Evolutionary conservation across 495 filamentous ascomycete species (phyloP).

Genomic region (Lasiosphaeria miniovina): DNA sequence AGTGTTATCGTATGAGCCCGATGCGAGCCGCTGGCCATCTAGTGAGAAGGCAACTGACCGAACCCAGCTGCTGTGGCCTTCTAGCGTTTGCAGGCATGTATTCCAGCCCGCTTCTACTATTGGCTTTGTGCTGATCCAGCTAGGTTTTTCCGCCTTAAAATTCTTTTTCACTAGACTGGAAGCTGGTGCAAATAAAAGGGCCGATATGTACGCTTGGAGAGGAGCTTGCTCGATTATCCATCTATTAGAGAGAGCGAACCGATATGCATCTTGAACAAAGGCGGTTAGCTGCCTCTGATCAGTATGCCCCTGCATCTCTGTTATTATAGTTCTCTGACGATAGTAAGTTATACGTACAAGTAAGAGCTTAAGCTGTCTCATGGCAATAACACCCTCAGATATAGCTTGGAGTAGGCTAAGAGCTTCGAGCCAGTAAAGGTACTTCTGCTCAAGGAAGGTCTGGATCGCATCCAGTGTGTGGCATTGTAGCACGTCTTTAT

Average conservation of each 20-base stretch:
- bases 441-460: constrained; percentile 8
- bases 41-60: constrained; percentile 11
- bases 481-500: neutral
- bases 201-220: constrained; percentile 15
- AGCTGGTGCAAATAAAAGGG: constrained; percentile 12
- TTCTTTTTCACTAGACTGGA: constrained; percentile 1
- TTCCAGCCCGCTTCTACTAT: constrained; percentile 9
- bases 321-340: constrained; percentile 30
- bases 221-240: constrained; percentile 25
- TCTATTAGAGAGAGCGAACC: constrained; percentile 30
- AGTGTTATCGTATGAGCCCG: constrained; percentile 80
- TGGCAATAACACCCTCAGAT: constrained; percentile 23
- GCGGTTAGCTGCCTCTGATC: constrained; percentile 5
- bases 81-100: constrained; percentile 6
- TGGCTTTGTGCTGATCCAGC: constrained; percentile 9
- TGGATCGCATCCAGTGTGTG: constrained; percentile 1
- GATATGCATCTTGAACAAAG: constrained; percentile 17
- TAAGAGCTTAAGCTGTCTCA: constrained; percentile 18
- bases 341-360: constrained; percentile 28
- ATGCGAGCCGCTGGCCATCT: constrained; percentile 66
- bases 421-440: constrained; percentile 25
- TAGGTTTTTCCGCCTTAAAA: constrained; percentile 2
- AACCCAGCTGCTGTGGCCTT: constrained; percentile 11
- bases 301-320: constrained; percentile 4
- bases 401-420: constrained; percentile 33